Evolutionary conservation across 805 yeast species (phyloP).

Genomic region (Monosporozyma aquatica): DNA sequence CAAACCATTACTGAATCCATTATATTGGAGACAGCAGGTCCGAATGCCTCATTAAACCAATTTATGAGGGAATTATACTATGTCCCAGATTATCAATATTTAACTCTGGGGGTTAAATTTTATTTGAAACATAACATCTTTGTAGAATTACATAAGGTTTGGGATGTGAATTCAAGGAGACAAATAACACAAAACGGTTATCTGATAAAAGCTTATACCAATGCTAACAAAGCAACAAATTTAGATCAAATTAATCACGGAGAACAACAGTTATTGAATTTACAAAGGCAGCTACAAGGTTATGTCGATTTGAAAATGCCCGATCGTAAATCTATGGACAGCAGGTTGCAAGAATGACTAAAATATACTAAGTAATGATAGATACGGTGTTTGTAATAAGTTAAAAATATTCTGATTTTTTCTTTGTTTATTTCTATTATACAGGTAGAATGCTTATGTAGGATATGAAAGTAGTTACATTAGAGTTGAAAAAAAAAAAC

Average conservation of each 20-base stretch:
- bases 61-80: slow-evolving; percentile 64
- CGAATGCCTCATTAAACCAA: slow-evolving; percentile 28
- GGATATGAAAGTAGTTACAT: too few relatives aligned
- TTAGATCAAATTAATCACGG: slow-evolving; percentile 61
- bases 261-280: slow-evolving; percentile 47
- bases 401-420: too few relatives aligned
- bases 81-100: slow-evolving; percentile 38
- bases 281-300: slow-evolving; percentile 61
- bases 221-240: slow-evolving; percentile 65
- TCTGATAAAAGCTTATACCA: slow-evolving; percentile 57
- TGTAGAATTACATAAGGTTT: slow-evolving; percentile 22
- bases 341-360: slow-evolving; percentile 42
- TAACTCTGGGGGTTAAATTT: slow-evolving; percentile 25
- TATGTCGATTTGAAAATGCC: slow-evolving; percentile 64
- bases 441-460: too few relatives aligned
- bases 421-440: too few relatives aligned
- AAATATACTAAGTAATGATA: too few relatives aligned
- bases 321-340: slow-evolving; percentile 73
- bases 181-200: slow-evolving; percentile 48
- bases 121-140: slow-evolving; percentile 24
- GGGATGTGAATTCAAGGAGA: slow-evolving; percentile 29
- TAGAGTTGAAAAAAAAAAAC: too few relatives aligned
- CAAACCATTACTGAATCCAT: slow-evolving; percentile 58
- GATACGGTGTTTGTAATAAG: too few relatives aligned
- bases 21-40: slow-evolving; percentile 24